Conservation (phyloP, 2,329 filamentous ascomycete species). For the Myotisia sp. region DNA sequence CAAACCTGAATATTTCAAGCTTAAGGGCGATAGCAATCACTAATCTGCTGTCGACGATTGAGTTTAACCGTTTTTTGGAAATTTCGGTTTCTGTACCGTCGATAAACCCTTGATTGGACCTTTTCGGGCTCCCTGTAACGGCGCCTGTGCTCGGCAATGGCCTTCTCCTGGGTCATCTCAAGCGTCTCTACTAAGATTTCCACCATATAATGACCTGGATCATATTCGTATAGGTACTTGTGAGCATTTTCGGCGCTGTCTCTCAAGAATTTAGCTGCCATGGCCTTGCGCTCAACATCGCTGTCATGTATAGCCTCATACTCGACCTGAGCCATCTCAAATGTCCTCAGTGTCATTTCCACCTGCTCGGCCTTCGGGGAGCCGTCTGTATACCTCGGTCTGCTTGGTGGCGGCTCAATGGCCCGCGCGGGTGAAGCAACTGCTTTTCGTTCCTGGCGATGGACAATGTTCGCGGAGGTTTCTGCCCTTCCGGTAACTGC, state of each 20-base stretch:
- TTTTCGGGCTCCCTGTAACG: constrained; percentile 27
- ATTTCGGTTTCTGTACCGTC: too few species aligned
- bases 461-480: too few species aligned
- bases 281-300: constrained; percentile 15
- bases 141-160: too few species aligned
- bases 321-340: constrained; percentile 25
- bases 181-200: constrained; percentile 23
- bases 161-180: constrained; percentile 22
- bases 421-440: neutral
- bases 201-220: constrained; percentile 18
- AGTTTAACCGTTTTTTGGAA: too few species aligned
- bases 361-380: neutral
- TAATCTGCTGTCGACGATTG: too few species aligned
- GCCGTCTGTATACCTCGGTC: neutral
- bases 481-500: constrained; percentile 3
- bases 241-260: constrained; percentile 32
- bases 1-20: too few species aligned
- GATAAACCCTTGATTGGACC: too few species aligned
- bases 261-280: constrained; percentile 28
- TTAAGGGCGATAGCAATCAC: too few species aligned
- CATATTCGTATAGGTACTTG: constrained; percentile 19
- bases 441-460: constrained; percentile 1
- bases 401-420: neutral
- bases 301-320: constrained; percentile 19
- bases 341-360: constrained; percentile 14